phyloP scores from a whole-genome alignment of 805 yeast species.

The Wickerhamomyces queroliae region DNA sequence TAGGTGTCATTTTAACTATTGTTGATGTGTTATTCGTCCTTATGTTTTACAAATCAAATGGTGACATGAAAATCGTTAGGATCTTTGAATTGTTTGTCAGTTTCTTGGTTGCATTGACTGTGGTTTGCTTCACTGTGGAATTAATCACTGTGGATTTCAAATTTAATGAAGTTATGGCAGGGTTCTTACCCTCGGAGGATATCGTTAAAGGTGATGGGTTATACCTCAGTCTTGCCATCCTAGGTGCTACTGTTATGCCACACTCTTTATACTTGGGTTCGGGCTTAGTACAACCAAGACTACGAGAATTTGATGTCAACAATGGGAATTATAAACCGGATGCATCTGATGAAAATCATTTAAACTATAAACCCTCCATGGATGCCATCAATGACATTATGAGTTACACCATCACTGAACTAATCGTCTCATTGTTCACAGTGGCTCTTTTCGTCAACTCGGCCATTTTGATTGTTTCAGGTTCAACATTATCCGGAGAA shows the following conservation, averaged over 20 bases:
- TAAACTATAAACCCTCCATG: conserved; percentile 66
- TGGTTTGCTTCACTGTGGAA: conserved; percentile 78
- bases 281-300: conserved; percentile 81
- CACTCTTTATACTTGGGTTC: conserved; percentile 85
- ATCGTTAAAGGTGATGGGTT: conserved; percentile 61
- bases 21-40: conserved; percentile 81
- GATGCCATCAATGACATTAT: conserved; percentile 79
- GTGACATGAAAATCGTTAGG: conserved; percentile 72
- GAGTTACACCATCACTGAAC: conserved; percentile 76
- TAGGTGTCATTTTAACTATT: conserved; percentile 82
- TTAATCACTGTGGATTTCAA: conserved; percentile 58
- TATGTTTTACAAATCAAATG: conserved; percentile 82
- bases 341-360: conserved; percentile 28
- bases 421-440: conserved; percentile 75
- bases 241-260: conserved; percentile 96
- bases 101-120: conserved; percentile 71
- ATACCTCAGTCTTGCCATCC: conserved; percentile 74
- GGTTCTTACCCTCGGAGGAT: conserved; percentile 52
- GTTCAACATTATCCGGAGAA: conserved; percentile 67
- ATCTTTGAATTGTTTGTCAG: conserved; percentile 81
- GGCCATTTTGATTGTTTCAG: conserved; percentile 85
- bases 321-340: conserved; percentile 52
- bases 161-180: conserved; percentile 58
- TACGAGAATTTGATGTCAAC: conserved; percentile 70
- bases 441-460: conserved; percentile 90